Percentiles rank a stretch among this genome's conserved stretches.
Conservation (phyloP, 2,329 filamentous ascomycete species). For the Apiospora kogelbergensis region DNA sequence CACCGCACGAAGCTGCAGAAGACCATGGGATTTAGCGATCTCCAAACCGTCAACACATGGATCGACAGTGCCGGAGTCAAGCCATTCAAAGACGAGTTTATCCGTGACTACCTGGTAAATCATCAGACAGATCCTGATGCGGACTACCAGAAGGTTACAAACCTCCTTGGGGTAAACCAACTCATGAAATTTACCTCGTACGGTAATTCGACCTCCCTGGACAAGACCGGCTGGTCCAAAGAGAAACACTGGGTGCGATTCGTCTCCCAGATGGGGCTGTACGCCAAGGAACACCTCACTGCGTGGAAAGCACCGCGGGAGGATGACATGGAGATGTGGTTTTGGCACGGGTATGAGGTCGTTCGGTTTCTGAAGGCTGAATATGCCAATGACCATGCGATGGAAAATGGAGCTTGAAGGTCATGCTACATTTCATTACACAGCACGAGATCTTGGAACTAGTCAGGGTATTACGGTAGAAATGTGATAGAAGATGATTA, state of each 20-base stretch:
- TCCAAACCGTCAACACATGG: neutral
- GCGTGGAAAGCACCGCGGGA: neutral
- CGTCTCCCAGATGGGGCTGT: neutral
- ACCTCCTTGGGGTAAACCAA: neutral
- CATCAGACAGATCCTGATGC: neutral
- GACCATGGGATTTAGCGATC: neutral
- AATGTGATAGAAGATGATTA: too few relatives aligned
- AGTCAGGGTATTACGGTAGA: too few relatives aligned
- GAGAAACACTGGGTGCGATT: neutral
- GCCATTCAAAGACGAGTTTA: neutral
- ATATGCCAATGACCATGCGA: neutral
- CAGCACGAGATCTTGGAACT: too few relatives aligned
- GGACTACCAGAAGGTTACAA: neutral
- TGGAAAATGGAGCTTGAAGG: neutral
- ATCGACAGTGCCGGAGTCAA: neutral
- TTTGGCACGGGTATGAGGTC: neutral
- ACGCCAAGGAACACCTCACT: neutral
- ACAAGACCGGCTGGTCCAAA: neutral
- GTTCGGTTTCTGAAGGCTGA: neutral
- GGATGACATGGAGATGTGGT: neutral
- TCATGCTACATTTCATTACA: too few relatives aligned
- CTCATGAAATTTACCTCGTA: neutral
- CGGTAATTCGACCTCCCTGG: neutral
- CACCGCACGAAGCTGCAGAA: neutral
- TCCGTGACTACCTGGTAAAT: neutral